Evolutionary conservation across 2,329 filamentous ascomycete genomes (phyloP).

Genomic region (Colletotrichum sp.): DNA sequence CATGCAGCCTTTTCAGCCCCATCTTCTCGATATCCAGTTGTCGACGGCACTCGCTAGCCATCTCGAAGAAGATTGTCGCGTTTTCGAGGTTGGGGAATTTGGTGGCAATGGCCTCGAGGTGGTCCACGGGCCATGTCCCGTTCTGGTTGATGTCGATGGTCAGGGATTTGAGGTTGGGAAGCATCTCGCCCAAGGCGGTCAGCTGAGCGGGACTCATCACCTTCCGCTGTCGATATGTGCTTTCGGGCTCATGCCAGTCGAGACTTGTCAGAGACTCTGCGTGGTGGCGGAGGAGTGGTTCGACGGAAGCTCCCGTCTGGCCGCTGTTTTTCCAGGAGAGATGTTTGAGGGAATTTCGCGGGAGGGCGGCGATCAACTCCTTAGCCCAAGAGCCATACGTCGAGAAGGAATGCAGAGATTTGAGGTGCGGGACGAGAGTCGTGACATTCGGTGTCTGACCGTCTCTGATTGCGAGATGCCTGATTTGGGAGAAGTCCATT

Average conservation of each 20-base stretch:
- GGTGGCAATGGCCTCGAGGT: neutral
- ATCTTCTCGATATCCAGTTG: neutral
- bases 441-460: neutral
- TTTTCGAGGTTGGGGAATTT: neutral
- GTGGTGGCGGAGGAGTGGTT: neutral
- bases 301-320: neutral
- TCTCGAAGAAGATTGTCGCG: conserved; percentile 5
- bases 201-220: neutral
- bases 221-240: neutral
- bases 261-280: neutral
- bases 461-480: neutral
- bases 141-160: conserved; percentile 14
- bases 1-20: neutral
- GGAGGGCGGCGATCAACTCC: neutral
- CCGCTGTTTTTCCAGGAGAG: neutral
- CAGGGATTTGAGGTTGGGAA: neutral
- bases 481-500: conserved; percentile 8
- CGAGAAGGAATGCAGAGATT: neutral
- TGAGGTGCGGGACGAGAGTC: neutral
- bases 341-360: neutral
- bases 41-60: neutral
- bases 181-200: neutral
- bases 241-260: conserved; percentile 4
- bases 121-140: neutral
- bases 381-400: neutral